phyloP scores from a whole-genome alignment of 306 rosid genomes.

The Cicer arietinum region DNA sequence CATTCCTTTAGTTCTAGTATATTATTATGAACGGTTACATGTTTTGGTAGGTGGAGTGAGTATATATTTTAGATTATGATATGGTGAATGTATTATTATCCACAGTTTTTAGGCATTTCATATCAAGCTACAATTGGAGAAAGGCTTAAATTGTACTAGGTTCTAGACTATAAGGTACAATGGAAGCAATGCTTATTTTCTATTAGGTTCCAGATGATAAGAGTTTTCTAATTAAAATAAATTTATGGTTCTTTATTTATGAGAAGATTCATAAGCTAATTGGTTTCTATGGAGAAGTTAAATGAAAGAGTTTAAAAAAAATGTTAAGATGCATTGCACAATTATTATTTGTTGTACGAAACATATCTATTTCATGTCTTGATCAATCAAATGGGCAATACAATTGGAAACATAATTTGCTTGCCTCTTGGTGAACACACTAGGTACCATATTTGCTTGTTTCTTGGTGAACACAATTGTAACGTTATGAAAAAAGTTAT shows the following conservation, averaged over 20 bases:
- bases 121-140: neutral
- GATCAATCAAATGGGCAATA: too few relatives aligned
- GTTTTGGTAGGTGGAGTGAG: conserved; percentile 29
- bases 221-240: neutral
- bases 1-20: conserved; percentile 28
- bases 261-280: neutral
- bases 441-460: too few relatives aligned
- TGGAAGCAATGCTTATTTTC: neutral
- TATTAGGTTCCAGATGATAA: neutral
- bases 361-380: too few relatives aligned
- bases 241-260: neutral
- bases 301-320: neutral
- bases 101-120: conserved; percentile 33
- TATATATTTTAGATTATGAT: conserved; percentile 27
- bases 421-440: too few relatives aligned
- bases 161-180: conserved; percentile 1
- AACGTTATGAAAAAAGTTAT: too few relatives aligned
- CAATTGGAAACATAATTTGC: too few relatives aligned
- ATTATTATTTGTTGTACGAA: too few relatives aligned
- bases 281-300: neutral
- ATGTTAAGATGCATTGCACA: neutral
- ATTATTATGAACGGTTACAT: conserved; percentile 30
- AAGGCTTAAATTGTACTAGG: neutral
- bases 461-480: too few relatives aligned
- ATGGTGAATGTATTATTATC: conserved; percentile 10